Evolutionary conservation across 1,284 basidiomycete genomes (phyloP), one percentile per base, ranked within the genome.

Genomic region (Cryptococcus floricola): DNA sequence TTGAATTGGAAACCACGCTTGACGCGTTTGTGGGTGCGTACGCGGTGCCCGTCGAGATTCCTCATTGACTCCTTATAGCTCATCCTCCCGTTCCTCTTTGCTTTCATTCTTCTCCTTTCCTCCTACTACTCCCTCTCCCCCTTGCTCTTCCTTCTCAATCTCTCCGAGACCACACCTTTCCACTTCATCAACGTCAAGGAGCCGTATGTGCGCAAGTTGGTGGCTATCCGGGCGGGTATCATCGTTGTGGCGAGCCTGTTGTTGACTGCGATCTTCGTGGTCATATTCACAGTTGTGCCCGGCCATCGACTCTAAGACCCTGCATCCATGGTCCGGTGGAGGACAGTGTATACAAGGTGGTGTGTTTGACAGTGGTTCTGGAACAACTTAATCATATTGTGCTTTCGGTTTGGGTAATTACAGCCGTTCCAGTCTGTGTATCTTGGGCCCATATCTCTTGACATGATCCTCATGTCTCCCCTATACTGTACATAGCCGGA

Each of bases 71-170:
- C 6, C 9, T 12, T 43, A 18, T 68, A 94, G 92, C 84, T 95
- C 64, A 94, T 98, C 78, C 82, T 98, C 37, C 95, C 95, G 0
- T 98, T 96, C 76, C 81, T 87, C n/a, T 76, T 98, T 64, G 91
- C 94, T 50, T 81, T 90, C 66, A 85, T 95, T 63, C 87, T 90
- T 78, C 84, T 98, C 59, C 82, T 97, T 56, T 90, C 92, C 23
- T 91, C 96, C 70, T 90, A 94, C 77, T 98, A 98, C 78, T 91
- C 95, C 74, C 85, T 98, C 54, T 94, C 97, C 75, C 95, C 95
- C 3, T 80, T 97, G 64, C 68, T 82, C 46, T 79, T 76, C 12
- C 57, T 80, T 16, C 64, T 78, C 44, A 67, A 71, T 39, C 71
- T 66, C 65, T 74, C 79, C 48, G 69, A 78, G 52, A 77, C 76